Base-by-base conservation (phyloP, 306 rosid genomes). In the Argentina anserina region DNA sequence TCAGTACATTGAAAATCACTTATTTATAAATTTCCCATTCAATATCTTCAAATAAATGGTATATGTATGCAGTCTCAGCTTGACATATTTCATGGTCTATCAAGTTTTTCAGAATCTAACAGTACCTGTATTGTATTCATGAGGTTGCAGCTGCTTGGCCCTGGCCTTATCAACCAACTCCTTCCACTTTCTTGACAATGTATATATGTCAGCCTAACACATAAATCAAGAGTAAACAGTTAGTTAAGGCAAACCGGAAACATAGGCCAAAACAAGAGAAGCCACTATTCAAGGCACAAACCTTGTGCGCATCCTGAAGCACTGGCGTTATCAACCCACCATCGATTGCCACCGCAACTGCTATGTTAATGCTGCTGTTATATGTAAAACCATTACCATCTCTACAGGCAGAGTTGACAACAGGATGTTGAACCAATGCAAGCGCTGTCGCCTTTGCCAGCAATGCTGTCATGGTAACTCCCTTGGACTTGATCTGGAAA, bases 401-500 rank as follows among this genome's bases (percentile, higher is more conserved):
- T 80, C 97, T 81, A 82, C 97, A 94, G 66, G 93, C 85, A 14
- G 99, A 91, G 85, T 94, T 94, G 67, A 94, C 85, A 23, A 90
- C 88, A 50, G 99, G 97, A 79, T 94, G 99, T 76, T 89, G 76
- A 79, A 72, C 91, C 78, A 94, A 77, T 0, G 99, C 97, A 28
- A 94, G 93, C 67, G 97, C 99, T 10, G 99, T 87, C 7, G 97
- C 97, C 89, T 95, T 95, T 41, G 97, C 99, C 80, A 95, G 97
- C 87, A 95, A 86, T 52, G 99, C 97, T 26, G 97, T 91, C 99
- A 95, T 95, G 53, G 99, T 95, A 75, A 95, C 99, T 80, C 99
- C 99, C 87, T 95, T 95, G 21, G 89, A 79, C 83, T 95, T 95
- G 76, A 95, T 87, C 99, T 91, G 76, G 49, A 78, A 68, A 61